These are phyloP conservation scores for Pseudogymnoascus sp. DNA, from an alignment of 2,329 filamentous ascomycete genomes.

Conservation along the genomic window DNA sequence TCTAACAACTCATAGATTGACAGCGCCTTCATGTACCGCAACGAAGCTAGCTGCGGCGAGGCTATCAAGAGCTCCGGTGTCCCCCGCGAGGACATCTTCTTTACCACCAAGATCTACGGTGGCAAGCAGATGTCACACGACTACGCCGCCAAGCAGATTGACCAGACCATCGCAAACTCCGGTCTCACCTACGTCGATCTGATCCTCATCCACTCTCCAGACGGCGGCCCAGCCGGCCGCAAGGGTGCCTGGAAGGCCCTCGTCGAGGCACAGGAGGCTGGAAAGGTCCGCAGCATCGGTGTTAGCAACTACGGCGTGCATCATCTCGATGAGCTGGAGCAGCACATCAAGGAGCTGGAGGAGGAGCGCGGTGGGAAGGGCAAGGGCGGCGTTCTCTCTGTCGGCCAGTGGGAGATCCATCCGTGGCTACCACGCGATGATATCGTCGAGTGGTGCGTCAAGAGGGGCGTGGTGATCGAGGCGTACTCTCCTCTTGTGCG, in stretches of 20 bases:
- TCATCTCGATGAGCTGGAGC: constrained; percentile 54
- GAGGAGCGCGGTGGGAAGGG: constrained; percentile 52
- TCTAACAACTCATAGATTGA: constrained; percentile 40
- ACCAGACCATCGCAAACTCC: constrained; percentile 51
- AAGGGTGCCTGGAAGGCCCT: constrained; percentile 57
- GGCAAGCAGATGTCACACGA: constrained; percentile 52
- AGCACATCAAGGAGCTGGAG: constrained; percentile 55
- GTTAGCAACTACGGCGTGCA: constrained; percentile 61
- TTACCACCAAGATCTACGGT: constrained; percentile 54
- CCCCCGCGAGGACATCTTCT: constrained; percentile 51
- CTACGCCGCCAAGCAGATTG: constrained; percentile 55
- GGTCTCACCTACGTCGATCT: constrained; percentile 62
- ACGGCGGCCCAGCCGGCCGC: constrained; percentile 47
- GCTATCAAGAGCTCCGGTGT: constrained; percentile 46
- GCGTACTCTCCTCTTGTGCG: constrained; percentile 56
- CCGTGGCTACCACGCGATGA: constrained; percentile 79
- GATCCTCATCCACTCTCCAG: constrained; percentile 55
- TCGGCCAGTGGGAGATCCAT: constrained; percentile 86
- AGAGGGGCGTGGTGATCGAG: constrained; percentile 56
- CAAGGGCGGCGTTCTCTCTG: constrained; percentile 65
- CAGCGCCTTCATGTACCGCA: constrained; percentile 49
- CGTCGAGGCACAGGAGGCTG: constrained; percentile 55
- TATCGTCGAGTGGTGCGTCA: constrained; percentile 68
- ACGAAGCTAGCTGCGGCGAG: constrained; percentile 47
- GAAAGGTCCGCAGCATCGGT: constrained; percentile 54